Conservation (phyloP, 441 rosid species). For the Gossypium gossypioides region DNA sequence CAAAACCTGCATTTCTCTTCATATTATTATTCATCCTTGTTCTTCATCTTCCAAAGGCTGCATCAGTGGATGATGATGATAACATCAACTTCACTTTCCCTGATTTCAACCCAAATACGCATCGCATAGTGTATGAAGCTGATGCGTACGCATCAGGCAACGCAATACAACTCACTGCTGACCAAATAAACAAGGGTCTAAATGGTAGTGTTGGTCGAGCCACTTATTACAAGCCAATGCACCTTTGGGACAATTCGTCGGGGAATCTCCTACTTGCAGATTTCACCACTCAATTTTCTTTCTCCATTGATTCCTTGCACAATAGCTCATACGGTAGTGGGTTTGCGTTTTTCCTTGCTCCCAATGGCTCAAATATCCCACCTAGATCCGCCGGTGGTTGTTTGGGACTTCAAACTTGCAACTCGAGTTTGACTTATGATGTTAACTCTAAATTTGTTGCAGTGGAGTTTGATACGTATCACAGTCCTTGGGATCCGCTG, state of each 20-base stretch:
- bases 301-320: constrained; percentile 3
- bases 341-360: constrained; percentile 19
- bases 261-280: constrained; percentile 10
- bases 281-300: constrained; percentile 18
- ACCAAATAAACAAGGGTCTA: not conserved
- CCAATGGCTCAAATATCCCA: constrained; percentile 9
- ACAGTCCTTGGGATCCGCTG: accelerated
- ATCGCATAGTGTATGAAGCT: not conserved
- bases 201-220: constrained; percentile 13
- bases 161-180: not conserved
- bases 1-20: not conserved
- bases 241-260: constrained; percentile 20
- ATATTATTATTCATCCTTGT: not conserved
- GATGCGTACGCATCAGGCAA: not conserved
- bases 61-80: not conserved
- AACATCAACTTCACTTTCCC: not conserved
- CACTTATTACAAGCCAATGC: constrained; percentile 15
- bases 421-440: no score
- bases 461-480: not conserved
- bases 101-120: not conserved
- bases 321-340: not conserved
- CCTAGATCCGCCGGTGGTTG: not conserved
- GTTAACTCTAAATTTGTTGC: not conserved
- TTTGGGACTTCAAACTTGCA: constrained; percentile 4
- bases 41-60: not conserved